These are phyloP conservation scores for Pseudogymnoascus verrucosus DNA, from an alignment of 2,329 filamentous ascomycete species.

Conservation along the genomic window DNA sequence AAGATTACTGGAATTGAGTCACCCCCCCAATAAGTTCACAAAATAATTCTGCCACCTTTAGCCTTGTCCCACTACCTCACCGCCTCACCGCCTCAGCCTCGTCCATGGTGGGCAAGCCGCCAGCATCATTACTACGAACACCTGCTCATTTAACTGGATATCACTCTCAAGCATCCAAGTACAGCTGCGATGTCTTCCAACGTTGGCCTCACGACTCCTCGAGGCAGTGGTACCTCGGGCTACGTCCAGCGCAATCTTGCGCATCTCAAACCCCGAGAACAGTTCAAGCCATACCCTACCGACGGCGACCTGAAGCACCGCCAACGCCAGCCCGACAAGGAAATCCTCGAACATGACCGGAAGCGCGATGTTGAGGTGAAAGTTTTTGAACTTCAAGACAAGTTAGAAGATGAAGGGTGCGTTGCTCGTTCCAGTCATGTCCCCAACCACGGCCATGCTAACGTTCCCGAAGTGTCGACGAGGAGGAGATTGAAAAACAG, in stretches of 20 bases:
- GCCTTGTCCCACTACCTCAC: conserved; percentile 6
- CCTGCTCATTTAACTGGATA: neutral
- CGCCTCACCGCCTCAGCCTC: neutral
- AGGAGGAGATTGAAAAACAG: conserved; percentile 81
- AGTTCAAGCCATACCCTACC: conserved; percentile 55
- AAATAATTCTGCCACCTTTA: conserved; percentile 7
- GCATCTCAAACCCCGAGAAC: conserved; percentile 74
- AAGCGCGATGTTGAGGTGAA: conserved; percentile 88
- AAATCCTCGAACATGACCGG: conserved; percentile 89
- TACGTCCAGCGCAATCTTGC: conserved; percentile 96
- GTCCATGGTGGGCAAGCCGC: neutral
- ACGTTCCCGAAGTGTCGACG: conserved; percentile 51
- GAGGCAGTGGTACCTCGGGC: conserved; percentile 91
- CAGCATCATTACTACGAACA: neutral
- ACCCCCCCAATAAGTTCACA: neutral
- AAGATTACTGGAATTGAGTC: conserved; percentile 5
- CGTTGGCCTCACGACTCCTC: conserved; percentile 88
- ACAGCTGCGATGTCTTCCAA: conserved; percentile 76
- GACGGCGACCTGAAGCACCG: conserved; percentile 65
- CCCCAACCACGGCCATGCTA: conserved; percentile 10
- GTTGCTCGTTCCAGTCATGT: conserved; percentile 21
- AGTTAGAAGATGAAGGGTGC: conserved; percentile 83
- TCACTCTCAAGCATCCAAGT: neutral
- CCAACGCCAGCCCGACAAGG: conserved; percentile 79
- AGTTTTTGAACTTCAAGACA: conserved; percentile 81